These are phyloP conservation scores for Penicillium carneum DNA, from an alignment of 2,329 filamentous ascomycete species.

Conservation along the genomic window DNA sequence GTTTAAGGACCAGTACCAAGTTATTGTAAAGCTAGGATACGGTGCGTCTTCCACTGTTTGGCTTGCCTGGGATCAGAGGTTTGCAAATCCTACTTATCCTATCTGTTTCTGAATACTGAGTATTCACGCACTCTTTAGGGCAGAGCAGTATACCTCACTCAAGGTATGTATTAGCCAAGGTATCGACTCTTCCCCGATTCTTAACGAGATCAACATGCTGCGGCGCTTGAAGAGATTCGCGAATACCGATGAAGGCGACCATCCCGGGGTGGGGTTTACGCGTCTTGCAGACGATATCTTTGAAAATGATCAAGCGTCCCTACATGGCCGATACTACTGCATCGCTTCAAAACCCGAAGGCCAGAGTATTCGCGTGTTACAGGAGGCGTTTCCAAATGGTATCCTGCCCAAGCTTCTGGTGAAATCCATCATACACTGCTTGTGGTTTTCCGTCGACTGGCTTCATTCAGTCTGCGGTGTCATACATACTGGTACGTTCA, in stretches of 20 bases:
- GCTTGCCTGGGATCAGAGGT: not conserved
- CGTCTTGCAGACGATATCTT: not conserved
- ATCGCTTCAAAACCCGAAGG: not conserved
- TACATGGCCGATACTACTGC: not conserved
- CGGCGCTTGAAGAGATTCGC: too few relatives aligned
- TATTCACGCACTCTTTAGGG: too few relatives aligned
- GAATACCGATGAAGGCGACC: too few relatives aligned
- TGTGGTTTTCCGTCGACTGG: not conserved
- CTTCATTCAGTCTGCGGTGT: not conserved
- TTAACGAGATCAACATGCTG: too few relatives aligned
- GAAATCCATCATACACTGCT: not conserved
- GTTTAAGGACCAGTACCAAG: not conserved
- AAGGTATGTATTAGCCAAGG: too few relatives aligned
- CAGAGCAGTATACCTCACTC: too few relatives aligned
- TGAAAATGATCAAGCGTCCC: not conserved
- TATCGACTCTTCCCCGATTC: too few relatives aligned
- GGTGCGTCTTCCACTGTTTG: not conserved
- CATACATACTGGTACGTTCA: not conserved
- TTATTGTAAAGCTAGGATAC: not conserved
- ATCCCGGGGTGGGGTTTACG: too few relatives aligned
- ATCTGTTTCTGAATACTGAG: too few relatives aligned
- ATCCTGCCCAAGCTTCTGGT: not conserved
- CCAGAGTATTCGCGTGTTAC: not conserved
- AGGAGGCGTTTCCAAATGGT: not conserved
- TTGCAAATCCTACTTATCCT: not conserved